phyloP scores from a whole-genome alignment of 768 basidiomycete genomes.

The Tubosaeta brunneosetosa region DNA sequence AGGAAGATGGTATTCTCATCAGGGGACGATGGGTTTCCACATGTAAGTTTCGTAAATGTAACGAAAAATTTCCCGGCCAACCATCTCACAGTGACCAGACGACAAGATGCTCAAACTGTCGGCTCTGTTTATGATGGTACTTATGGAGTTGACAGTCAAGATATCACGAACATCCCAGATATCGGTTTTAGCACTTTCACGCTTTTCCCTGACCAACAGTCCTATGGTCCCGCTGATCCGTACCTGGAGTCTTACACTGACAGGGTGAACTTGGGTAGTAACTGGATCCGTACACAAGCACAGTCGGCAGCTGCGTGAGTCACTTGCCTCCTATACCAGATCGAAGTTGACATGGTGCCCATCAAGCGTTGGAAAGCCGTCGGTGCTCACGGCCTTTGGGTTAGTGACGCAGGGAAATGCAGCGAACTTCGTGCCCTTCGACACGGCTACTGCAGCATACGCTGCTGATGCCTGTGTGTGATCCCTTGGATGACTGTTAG shows the following conservation, averaged over 20 bases:
- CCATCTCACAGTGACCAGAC: constrained; percentile 38
- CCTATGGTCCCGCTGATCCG: constrained; percentile 47
- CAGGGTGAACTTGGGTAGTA: constrained; percentile 43
- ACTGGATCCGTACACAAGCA: constrained; percentile 54
- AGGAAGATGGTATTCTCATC: constrained; percentile 42
- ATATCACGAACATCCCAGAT: constrained; percentile 52
- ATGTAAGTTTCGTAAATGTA: constrained; percentile 29
- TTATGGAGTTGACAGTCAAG: constrained; percentile 63
- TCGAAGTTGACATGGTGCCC: constrained; percentile 2
- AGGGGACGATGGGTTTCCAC: constrained; percentile 60
- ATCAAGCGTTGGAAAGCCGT: constrained; percentile 51
- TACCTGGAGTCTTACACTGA: constrained; percentile 49
- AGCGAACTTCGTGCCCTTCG: constrained; percentile 58
- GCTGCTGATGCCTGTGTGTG: constrained; percentile 30
- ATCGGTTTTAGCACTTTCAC: constrained; percentile 60
- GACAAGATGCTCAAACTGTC: constrained; percentile 39
- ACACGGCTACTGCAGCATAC: constrained; percentile 43
- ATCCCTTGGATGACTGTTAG: not conserved
- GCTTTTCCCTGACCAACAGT: constrained; percentile 65
- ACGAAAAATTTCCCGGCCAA: not conserved
- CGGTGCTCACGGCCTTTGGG: constrained; percentile 53
- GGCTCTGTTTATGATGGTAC: constrained; percentile 58
- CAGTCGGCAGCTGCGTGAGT: constrained; percentile 42
- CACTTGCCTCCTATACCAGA: not conserved
- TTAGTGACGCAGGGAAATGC: constrained; percentile 55